Conservation (phyloP, 2,329 filamentous ascomycete genomes). For the Tolypocladium amazonense region DNA sequence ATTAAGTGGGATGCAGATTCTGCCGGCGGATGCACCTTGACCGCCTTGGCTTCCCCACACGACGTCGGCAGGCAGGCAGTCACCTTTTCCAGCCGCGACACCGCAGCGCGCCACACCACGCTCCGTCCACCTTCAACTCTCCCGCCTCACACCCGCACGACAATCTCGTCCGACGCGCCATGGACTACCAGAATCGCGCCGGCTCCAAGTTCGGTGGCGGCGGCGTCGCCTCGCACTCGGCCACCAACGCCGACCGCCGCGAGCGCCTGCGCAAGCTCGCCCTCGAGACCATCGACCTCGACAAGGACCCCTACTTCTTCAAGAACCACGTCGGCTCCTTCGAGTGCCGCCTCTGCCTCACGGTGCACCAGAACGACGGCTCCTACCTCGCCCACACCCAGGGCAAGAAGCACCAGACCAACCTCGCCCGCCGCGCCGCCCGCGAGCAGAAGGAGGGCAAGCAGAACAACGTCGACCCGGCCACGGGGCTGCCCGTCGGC, state of each 20-base stretch:
- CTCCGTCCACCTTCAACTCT: neutral
- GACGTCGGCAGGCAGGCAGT: neutral
- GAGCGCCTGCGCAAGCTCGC: conserved; percentile 96
- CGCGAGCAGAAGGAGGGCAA: conserved; percentile 87
- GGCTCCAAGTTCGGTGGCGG: conserved; percentile 97
- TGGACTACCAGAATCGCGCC: conserved; percentile 81
- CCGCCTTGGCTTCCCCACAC: conserved; percentile 16
- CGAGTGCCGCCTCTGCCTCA: conserved; percentile 93
- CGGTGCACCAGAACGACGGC: conserved; percentile 97
- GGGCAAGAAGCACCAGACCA: conserved; percentile 97
- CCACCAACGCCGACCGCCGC: conserved; percentile 92
- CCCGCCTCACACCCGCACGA: conserved; percentile 20
- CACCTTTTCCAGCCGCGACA: neutral
- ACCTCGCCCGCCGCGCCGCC: conserved; percentile 90
- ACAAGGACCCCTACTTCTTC: conserved; percentile 99
- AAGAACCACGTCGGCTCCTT: conserved; percentile 98
- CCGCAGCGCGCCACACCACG: neutral
- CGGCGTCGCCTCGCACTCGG: conserved; percentile 85
- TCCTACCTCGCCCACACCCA: conserved; percentile 98
- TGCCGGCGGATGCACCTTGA: conserved; percentile 18
- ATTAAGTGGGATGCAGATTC: conserved; percentile 27
- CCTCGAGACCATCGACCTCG: conserved; percentile 96
- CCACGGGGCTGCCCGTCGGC: conserved; percentile 61
- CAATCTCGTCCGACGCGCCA: conserved; percentile 53
- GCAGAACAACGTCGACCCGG: conserved; percentile 53